phyloP scores from a whole-genome alignment of 805 yeast species.

The Nakazawaea sp. region DNA sequence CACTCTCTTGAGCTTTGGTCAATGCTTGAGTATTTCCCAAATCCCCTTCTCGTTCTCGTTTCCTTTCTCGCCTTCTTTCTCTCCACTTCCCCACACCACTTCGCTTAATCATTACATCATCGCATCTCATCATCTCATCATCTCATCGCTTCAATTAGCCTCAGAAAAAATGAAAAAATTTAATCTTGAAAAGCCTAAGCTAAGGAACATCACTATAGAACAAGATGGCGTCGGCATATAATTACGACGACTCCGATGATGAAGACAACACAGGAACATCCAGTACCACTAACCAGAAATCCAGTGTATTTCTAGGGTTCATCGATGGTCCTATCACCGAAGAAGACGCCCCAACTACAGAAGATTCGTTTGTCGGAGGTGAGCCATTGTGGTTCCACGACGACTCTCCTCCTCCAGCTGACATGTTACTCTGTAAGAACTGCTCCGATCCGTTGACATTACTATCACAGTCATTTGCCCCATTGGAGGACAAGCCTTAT shows the following conservation, averaged over 20 bases:
- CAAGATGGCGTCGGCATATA: too few species aligned
- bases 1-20: too few species aligned
- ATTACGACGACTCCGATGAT: constrained; percentile 42
- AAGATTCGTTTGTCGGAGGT: constrained; percentile 83
- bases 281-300: constrained; percentile 18
- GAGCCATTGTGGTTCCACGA: constrained; percentile 64
- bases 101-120: too few species aligned
- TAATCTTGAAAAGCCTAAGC: too few species aligned
- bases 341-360: constrained; percentile 37
- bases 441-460: constrained; percentile 62
- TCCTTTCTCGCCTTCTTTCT: too few species aligned
- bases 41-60: too few species aligned
- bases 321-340: constrained; percentile 53
- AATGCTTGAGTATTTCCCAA: too few species aligned
- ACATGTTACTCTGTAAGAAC: constrained; percentile 52
- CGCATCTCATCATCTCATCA: background rate
- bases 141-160: background rate
- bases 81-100: too few species aligned
- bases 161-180: too few species aligned
- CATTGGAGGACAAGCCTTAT: constrained; percentile 62
- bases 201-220: too few species aligned
- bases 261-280: constrained; percentile 33
- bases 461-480: constrained; percentile 75
- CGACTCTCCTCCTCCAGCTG: constrained; percentile 47
- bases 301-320: constrained; percentile 51